A percentile compares a stretch with the other conserved stretches of the same genome.
Evolutionary conservation across 2,329 filamentous ascomycete genomes (phyloP).

Genomic region (Gyromitra esculenta): DNA sequence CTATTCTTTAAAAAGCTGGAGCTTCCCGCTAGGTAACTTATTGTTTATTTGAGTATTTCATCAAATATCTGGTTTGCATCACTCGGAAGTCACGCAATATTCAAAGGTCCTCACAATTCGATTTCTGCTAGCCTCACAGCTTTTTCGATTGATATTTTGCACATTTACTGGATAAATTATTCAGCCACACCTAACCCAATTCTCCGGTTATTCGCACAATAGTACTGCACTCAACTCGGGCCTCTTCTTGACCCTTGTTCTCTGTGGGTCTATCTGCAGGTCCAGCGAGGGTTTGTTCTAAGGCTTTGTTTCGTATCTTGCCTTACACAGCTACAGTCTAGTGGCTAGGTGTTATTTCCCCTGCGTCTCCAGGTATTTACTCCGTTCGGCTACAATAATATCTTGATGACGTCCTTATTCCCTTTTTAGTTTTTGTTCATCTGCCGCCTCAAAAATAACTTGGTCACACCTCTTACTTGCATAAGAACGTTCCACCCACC

Average conservation of each 20-base stretch:
- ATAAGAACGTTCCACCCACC: constrained; percentile 11
- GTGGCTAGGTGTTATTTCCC: constrained; percentile 12
- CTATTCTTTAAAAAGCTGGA: constrained; percentile 34
- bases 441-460: constrained; percentile 36
- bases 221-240: constrained; percentile 2
- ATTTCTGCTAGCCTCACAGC: constrained; percentile 30
- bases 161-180: constrained; percentile 3
- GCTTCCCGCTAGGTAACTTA: constrained; percentile 21
- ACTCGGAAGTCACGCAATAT: constrained; percentile 17
- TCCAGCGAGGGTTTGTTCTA: constrained; percentile 27
- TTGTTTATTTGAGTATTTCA: constrained; percentile 21
- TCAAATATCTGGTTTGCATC: constrained; percentile 21
- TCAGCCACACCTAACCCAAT: constrained; percentile 38
- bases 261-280: constrained; percentile 41
- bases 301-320: constrained; percentile 13
- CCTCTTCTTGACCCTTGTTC: constrained; percentile 9
- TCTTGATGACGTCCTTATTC: constrained; percentile 10
- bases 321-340: constrained; percentile 11
- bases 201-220: constrained; percentile 11
- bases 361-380: constrained; percentile 11
- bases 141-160: constrained; percentile 16
- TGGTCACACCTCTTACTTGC: constrained; percentile 28
- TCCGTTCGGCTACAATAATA: constrained; percentile 8
- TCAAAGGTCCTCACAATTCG: constrained; percentile 18
- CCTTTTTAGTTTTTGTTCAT: constrained; percentile 27